A percentile compares a stretch with the other conserved stretches of the same genome.
These are phyloP conservation scores for Annulohypoxylon stygium DNA, from an alignment of 495 filamentous ascomycete species.

Conservation along the genomic window DNA sequence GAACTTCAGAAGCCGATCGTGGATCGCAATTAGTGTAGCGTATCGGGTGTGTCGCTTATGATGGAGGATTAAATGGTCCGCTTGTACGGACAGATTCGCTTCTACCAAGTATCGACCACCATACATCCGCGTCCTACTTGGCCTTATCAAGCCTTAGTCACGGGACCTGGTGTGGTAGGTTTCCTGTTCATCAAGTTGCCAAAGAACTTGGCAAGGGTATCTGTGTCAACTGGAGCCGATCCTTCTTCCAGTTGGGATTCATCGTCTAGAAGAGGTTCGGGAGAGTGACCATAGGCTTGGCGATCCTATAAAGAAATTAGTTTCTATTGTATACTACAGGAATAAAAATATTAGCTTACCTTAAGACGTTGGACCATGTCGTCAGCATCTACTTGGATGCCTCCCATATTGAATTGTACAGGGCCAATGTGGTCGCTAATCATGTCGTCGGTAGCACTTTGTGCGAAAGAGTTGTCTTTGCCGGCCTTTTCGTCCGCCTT, in stretches of 20 bases:
- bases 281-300: constrained; percentile 58
- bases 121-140: background rate
- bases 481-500: constrained; percentile 71
- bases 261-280: constrained; percentile 52
- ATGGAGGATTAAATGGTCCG: too few species aligned
- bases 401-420: constrained; percentile 97
- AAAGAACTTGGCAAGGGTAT: constrained; percentile 65
- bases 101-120: background rate
- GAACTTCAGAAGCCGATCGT: background rate
- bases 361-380: constrained; percentile 92
- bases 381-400: constrained; percentile 96
- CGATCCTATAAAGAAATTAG: constrained; percentile 58
- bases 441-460: constrained; percentile 62
- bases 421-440: constrained; percentile 93
- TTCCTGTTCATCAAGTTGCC: constrained; percentile 61
- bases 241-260: constrained; percentile 52
- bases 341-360: constrained; percentile 61
- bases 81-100: background rate
- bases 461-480: constrained; percentile 64
- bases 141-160: constrained; percentile 36
- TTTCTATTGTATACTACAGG: background rate
- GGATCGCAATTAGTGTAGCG: constrained; percentile 16
- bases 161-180: constrained; percentile 37
- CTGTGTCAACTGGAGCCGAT: constrained; percentile 58
- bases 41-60: too few species aligned